Base-by-base conservation (phyloP, 2,329 filamentous ascomycete species). In the Paecilomyces formosus region DNA sequence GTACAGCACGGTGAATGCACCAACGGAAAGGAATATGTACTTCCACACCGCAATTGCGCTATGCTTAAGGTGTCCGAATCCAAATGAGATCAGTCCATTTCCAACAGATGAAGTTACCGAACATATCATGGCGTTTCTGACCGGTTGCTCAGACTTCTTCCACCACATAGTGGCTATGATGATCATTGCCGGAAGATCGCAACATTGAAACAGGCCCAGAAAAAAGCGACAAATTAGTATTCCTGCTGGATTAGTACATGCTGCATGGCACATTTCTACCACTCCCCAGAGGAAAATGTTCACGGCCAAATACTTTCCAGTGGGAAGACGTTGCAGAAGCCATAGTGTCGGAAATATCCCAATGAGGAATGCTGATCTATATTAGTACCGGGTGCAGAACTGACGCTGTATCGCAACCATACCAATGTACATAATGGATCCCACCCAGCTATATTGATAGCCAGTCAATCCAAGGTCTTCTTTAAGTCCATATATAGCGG, bases 361-460 rank as follows among this genome's bases (percentile, higher is more conserved):
- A 28, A 52, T 52, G 21, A 52, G 50, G 21, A 52, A 52, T 13
- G 50, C 21, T 52, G 13, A 18, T 18, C 21, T 52, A 52, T 4
- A 11, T 52, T 52, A 52, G 50, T n/a, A 13, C 11, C 13, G 7
- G 50, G 26, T 52, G 26, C n/a, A 24, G 2, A 24, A 52, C 6
- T 15, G 9, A 12, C 21, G 13, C 24, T 52, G 12, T 21, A 3
- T 24, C 13, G 24, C 55, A 9, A 8, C 11, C 30, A 21, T 35
- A 50, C 65, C 62, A 51, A 65, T 60, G 50, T 67, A 69, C 56
- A 66, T 66, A 45, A 67, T 64, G 9, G 56, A 61, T 26, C 65
- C 64, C 7, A 62, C 61, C 66, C 66, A 69, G n/a, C 62, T 62
- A 57, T 68, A 69, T 33, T 64, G 58, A 9, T 60, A 58, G 11